phyloP scores from a whole-genome alignment of 2,329 filamentous ascomycete genomes.

The Tolypocladium inflatum region DNA sequence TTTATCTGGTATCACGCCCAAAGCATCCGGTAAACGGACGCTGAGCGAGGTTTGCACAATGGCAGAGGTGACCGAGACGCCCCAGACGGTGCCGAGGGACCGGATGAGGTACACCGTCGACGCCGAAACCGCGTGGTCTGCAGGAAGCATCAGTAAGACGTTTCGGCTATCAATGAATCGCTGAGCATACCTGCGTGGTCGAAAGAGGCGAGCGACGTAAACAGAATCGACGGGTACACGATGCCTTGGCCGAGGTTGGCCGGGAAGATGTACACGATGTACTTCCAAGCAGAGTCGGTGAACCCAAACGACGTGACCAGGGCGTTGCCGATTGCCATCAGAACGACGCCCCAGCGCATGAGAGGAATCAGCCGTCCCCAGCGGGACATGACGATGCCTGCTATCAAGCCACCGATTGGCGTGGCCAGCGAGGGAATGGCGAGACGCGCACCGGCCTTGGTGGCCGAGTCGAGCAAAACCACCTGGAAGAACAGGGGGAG shows the following conservation, averaged over 20 bases:
- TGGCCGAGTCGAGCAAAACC: constrained; percentile 53
- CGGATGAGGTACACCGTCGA: constrained; percentile 56
- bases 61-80: constrained; percentile 52
- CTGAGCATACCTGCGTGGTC: constrained; percentile 40
- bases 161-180: too few species aligned
- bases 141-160: too few species aligned
- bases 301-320: constrained; percentile 40
- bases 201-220: constrained; percentile 53
- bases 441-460: constrained; percentile 53
- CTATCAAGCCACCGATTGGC: constrained; percentile 44
- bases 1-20: constrained; percentile 48
- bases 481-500: constrained; percentile 63
- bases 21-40: constrained; percentile 39
- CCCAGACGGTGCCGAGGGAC: constrained; percentile 54
- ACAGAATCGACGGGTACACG: constrained; percentile 47
- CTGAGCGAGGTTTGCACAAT: constrained; percentile 54
- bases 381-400: constrained; percentile 50
- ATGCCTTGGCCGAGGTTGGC: constrained; percentile 52
- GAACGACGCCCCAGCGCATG: constrained; percentile 37
- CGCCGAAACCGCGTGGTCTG: constrained; percentile 51
- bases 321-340: constrained; percentile 44
- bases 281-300: constrained; percentile 42
- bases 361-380: constrained; percentile 42
- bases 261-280: constrained; percentile 46
- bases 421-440: constrained; percentile 53